Evolutionary conservation across 2,329 filamentous ascomycete genomes (phyloP).

Genomic region (Stemphylium beticola): DNA sequence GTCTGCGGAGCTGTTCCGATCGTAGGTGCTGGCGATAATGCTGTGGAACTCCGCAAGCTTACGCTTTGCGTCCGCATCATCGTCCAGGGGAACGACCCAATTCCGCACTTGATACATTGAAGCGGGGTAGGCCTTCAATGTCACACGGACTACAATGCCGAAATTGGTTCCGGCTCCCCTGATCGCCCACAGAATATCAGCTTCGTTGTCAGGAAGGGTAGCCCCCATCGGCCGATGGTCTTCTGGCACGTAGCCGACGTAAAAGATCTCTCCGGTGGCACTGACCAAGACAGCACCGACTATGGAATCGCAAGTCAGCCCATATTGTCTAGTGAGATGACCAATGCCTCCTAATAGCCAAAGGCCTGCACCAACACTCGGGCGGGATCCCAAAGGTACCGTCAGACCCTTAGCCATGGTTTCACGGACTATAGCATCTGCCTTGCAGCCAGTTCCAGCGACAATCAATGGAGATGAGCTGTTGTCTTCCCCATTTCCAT

Average conservation of each 20-base stretch:
- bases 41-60: constrained; percentile 53
- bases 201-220: constrained; percentile 55
- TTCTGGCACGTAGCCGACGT: constrained; percentile 59
- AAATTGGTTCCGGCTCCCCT: constrained; percentile 67
- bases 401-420: constrained; percentile 58
- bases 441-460: constrained; percentile 63
- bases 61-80: constrained; percentile 38
- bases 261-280: constrained; percentile 55
- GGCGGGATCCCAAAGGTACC: constrained; percentile 66
- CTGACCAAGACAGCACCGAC: constrained; percentile 66
- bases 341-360: constrained; percentile 72
- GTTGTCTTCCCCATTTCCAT: constrained; percentile 18
- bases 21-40: constrained; percentile 50
- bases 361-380: constrained; percentile 67
- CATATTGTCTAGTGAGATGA: constrained; percentile 61
- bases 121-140: constrained; percentile 56
- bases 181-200: constrained; percentile 62
- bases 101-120: constrained; percentile 47
- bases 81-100: constrained; percentile 36
- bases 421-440: constrained; percentile 59
- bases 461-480: constrained; percentile 51
- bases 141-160: constrained; percentile 62
- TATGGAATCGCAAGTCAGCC: constrained; percentile 66
- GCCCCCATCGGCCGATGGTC: constrained; percentile 52
- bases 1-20: constrained; percentile 57